Evolutionary conservation across 169 alveolate species (phyloP), one percentile per base, ranked within the genome.

Genomic region (Eimeria praecox): DNA sequence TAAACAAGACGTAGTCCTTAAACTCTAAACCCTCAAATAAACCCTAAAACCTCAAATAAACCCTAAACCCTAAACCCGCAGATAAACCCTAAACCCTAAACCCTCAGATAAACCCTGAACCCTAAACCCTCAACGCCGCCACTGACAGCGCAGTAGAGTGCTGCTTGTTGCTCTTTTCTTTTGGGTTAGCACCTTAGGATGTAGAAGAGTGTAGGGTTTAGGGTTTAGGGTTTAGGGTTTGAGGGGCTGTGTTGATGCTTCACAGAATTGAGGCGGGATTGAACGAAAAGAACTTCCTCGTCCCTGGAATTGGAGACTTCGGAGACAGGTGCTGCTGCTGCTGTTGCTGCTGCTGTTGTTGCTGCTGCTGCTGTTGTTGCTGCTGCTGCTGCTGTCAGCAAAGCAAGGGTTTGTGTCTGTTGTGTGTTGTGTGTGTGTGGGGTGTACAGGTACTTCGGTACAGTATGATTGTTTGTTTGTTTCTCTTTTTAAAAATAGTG

Each of bases 221-320:
- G 66, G 66, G 66, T 56, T 56, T 56, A 56, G 66, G 66, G 66
- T 56, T 56, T 56, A 56, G 66, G 66, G 66, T 56, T 56, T 56
- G n/a, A 56, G 66, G 66, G 66, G 8, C 20, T 56, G 66, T 52
- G 59, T 52, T 9, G 44, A 27, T 71, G 77, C 30, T 80, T 12
- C 24, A 20, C 77, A 94, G 97, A 30, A 56, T 97, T 20, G 98
- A 98, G 91, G 97, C 97, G 16, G 86, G 86, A 10, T 89, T 98
- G 78, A 96, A 97, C 71, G 97, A 95, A 33, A 78, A 93, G 75
- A 33, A 75, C 52, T 98, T 96, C 92, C 95, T 98, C 54, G 96
- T 96, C 49, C 99, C 99, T 30, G 99, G 99, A 12, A 77, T 98
- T 12, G 99, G 99, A 44, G 99, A 98, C 90, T 98, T 98, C 78